Conservation (phyloP, 768 basidiomycete genomes). For the Mycena latifolia region DNA sequence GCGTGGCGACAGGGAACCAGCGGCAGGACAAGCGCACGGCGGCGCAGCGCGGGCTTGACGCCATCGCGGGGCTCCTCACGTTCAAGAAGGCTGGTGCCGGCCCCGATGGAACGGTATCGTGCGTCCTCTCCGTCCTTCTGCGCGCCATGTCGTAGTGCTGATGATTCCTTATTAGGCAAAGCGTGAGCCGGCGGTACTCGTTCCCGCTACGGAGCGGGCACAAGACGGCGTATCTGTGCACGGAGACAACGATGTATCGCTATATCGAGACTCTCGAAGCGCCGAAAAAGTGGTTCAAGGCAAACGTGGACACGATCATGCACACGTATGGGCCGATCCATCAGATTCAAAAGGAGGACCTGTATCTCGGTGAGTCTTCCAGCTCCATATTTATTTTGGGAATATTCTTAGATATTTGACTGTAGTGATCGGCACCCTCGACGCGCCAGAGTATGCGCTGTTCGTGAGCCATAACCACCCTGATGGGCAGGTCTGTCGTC, state of each 20-base stretch:
- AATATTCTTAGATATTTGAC: neutral
- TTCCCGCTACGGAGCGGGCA: slow-evolving; percentile 75
- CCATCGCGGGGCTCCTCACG: slow-evolving; percentile 60
- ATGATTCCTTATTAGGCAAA: slow-evolving; percentile 49
- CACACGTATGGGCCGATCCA: slow-evolving; percentile 62
- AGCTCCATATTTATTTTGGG: neutral
- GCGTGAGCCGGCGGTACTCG: slow-evolving; percentile 64
- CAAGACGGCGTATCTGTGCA: slow-evolving; percentile 74
- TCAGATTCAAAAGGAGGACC: slow-evolving; percentile 68
- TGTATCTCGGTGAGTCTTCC: slow-evolving; percentile 59
- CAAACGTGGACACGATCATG: slow-evolving; percentile 75
- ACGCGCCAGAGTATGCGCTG: slow-evolving; percentile 77
- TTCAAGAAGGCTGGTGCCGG: slow-evolving; percentile 52
- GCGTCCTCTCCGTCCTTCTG: slow-evolving; percentile 35
- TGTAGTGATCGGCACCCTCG: slow-evolving; percentile 75
- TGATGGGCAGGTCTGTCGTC: slow-evolving; percentile 48
- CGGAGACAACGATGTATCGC: slow-evolving; percentile 77
- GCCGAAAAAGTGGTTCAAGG: slow-evolving; percentile 80
- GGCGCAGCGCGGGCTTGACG: slow-evolving; percentile 70
- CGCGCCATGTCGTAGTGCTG: too few relatives aligned
- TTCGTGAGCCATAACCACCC: slow-evolving; percentile 77
- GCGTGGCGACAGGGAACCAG: slow-evolving; percentile 58
- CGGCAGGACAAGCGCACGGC: slow-evolving; percentile 70
- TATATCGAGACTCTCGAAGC: slow-evolving; percentile 74
- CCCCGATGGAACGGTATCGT: slow-evolving; percentile 52